These are phyloP conservation scores for Ganoderma resinaceum DNA, from an alignment of 1,284 basidiomycete species.

Conservation along the genomic window DNA sequence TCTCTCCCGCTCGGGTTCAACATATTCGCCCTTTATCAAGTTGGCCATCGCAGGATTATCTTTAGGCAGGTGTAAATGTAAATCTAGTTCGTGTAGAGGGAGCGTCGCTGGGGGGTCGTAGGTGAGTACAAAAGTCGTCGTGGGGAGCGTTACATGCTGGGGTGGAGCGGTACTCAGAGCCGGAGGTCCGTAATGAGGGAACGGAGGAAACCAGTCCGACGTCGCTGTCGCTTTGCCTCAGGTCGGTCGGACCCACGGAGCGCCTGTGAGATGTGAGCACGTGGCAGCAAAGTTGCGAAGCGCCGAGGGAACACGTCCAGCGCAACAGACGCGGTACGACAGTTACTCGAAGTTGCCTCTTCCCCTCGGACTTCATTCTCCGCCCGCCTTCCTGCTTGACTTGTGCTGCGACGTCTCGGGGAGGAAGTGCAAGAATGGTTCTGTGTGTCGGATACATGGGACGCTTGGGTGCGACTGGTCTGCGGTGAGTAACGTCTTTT, in stretches of 20 bases:
- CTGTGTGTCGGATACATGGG: conserved; percentile 29
- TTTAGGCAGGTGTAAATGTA: background rate
- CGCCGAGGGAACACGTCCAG: conserved; percentile 6
- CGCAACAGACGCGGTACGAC: background rate
- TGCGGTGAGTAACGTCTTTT: conserved; percentile 19
- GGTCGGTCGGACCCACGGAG: background rate
- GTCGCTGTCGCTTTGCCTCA: background rate
- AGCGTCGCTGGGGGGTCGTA: background rate
- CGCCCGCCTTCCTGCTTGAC: background rate
- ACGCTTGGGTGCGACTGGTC: conserved; percentile 22
- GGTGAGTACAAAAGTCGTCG: background rate
- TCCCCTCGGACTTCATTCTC: background rate
- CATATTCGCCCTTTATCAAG: background rate
- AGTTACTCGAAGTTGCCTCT: background rate
- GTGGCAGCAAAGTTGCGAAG: conserved; percentile 6
- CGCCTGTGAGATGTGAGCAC: background rate
- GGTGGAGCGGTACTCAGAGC: background rate
- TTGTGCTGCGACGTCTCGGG: conserved; percentile 1
- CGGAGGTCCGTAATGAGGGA: background rate
- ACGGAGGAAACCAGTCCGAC: background rate
- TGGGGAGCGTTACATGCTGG: conserved; percentile 1
- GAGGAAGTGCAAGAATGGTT: conserved; percentile 21
- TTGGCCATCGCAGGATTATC: background rate
- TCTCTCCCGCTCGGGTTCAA: background rate
- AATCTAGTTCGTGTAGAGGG: background rate